phyloP scores from a whole-genome alignment of 116 monocot genomes.

The Posidonia oceanica region DNA sequence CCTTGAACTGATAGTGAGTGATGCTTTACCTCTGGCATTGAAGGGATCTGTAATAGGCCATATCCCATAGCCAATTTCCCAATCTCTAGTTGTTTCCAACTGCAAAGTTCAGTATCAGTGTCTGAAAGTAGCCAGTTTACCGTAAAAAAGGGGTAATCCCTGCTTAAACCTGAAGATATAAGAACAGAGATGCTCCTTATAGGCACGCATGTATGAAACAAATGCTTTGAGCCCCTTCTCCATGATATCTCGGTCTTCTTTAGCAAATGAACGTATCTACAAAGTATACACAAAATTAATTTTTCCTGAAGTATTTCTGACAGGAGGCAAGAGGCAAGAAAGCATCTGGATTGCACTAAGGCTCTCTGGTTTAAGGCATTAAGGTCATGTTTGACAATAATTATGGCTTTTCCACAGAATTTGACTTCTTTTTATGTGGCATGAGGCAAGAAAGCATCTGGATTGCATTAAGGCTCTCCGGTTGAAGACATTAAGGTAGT shows the following conservation, averaged over 20 bases:
- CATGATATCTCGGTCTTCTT: constrained; percentile 84
- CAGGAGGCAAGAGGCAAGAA: not conserved
- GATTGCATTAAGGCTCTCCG: too few relatives aligned
- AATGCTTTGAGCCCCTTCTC: constrained; percentile 97
- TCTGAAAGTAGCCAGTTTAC: not conserved
- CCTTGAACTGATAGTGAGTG: constrained; percentile 77
- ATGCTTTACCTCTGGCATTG: constrained; percentile 92
- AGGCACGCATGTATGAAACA: constrained; percentile 91
- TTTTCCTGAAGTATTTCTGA: not conserved
- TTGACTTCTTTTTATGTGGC: too few relatives aligned
- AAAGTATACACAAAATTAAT: constrained; percentile 4
- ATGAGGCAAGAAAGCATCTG: too few relatives aligned
- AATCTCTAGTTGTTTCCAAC: constrained; percentile 95
- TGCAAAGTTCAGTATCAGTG: constrained; percentile 14
- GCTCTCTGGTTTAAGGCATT: too few relatives aligned
- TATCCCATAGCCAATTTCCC: constrained; percentile 92
- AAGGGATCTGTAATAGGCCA: constrained; percentile 88
- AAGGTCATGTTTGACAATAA: too few relatives aligned
- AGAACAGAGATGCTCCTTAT: constrained; percentile 96
- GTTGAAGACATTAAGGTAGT: too few relatives aligned
- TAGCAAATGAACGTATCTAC: constrained; percentile 69
- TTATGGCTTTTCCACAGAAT: too few relatives aligned
- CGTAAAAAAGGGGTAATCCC: not conserved
- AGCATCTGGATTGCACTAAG: too few relatives aligned
- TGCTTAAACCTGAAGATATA: constrained; percentile 78